Percentiles rank a stretch among this genome's conserved stretches.
Conservation (phyloP, 1,284 basidiomycete genomes). For the Puccinia novopanici region DNA sequence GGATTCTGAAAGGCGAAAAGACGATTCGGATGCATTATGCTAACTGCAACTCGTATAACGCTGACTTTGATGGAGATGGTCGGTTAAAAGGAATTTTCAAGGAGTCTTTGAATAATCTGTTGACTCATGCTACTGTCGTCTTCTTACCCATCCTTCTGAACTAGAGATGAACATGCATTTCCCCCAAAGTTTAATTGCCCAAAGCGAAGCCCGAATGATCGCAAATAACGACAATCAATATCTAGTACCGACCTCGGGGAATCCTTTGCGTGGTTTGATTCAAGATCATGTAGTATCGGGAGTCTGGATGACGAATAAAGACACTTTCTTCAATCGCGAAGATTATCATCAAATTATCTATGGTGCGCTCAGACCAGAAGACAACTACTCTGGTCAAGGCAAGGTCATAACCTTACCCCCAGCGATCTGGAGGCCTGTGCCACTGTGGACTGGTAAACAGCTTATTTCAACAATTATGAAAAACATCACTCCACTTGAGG, state of each 20-base stretch:
- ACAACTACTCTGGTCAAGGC: constrained; percentile 69
- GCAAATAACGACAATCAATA: constrained; percentile 99
- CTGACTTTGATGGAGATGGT: constrained; percentile 99
- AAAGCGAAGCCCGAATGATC: constrained; percentile 88
- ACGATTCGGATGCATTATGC: constrained; percentile 99
- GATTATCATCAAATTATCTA: constrained; percentile 97
- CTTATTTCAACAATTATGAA: constrained; percentile 87
- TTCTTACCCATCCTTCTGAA: background rate
- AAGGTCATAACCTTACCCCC: constrained; percentile 83
- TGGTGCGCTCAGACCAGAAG: constrained; percentile 88
- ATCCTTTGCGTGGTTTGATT: constrained; percentile 94
- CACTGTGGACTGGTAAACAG: constrained; percentile 98
- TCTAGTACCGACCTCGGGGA: constrained; percentile 95
- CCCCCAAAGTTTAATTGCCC: constrained; percentile 89
- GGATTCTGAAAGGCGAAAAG: constrained; percentile 91
- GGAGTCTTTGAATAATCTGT: background rate
- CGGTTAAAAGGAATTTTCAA: constrained; percentile 54
- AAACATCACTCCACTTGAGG: constrained; percentile 83
- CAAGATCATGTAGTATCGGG: constrained; percentile 99
- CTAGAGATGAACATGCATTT: constrained; percentile 99
- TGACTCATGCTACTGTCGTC: background rate
- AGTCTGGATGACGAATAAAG: constrained; percentile 98
- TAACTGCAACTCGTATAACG: constrained; percentile 99
- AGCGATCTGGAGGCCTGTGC: constrained; percentile 83
- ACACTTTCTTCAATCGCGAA: constrained; percentile 89